Conservation (phyloP, 2,329 filamentous ascomycete genomes). For the Metarhizium robertsii region DNA sequence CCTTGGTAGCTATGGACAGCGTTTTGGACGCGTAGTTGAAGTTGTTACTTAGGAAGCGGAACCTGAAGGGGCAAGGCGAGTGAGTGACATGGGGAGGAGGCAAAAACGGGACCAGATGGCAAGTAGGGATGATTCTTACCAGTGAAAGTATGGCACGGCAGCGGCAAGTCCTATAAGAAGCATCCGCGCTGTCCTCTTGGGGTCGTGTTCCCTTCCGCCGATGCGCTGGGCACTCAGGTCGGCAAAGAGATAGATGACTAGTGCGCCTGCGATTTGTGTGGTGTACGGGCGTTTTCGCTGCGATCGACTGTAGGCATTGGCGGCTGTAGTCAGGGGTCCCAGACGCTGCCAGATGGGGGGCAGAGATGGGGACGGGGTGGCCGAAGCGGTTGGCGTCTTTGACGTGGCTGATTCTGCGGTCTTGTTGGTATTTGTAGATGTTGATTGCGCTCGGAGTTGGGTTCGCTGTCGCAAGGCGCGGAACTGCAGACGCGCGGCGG, state of each 20-base stretch:
- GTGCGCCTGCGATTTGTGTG: conserved; percentile 68
- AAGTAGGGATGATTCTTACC: conserved; percentile 39
- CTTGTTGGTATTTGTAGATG: neutral
- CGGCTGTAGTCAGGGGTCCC: conserved; percentile 44
- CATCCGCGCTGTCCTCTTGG: conserved; percentile 58
- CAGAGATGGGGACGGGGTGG: neutral
- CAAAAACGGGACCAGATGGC: neutral
- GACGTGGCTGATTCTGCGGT: neutral
- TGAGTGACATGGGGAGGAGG: neutral
- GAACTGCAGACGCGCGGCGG: neutral
- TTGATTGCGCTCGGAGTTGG: neutral
- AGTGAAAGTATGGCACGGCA: conserved; percentile 72
- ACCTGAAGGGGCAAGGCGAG: conserved; percentile 37
- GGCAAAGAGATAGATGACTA: conserved; percentile 71
- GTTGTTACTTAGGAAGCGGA: conserved; percentile 66
- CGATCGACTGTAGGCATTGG: conserved; percentile 55
- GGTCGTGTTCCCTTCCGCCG: conserved; percentile 53
- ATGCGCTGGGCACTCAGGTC: conserved; percentile 72
- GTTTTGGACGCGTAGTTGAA: conserved; percentile 76
- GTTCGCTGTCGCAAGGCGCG: neutral
- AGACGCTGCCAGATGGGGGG: conserved; percentile 45
- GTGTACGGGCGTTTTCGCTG: conserved; percentile 64
- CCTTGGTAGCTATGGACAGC: conserved; percentile 65
- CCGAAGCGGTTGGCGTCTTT: neutral
- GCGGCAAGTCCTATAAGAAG: conserved; percentile 64